Evolutionary conservation across 768 basidiomycete species (phyloP).

Genomic region (Boletus vermiculosoides): DNA sequence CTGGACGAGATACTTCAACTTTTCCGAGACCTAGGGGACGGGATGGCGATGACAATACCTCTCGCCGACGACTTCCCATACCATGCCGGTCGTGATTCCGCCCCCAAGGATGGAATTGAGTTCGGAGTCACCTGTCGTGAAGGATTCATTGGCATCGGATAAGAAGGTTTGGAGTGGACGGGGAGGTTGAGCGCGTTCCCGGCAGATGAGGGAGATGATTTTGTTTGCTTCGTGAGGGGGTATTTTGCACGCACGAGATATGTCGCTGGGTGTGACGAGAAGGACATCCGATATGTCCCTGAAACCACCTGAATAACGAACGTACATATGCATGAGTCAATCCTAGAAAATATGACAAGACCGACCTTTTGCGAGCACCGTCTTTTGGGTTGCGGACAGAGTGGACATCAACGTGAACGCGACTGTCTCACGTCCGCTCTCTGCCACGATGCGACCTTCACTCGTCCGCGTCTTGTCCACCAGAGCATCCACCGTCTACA

Average conservation of each 20-base stretch:
- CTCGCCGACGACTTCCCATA: conserved; percentile 90
- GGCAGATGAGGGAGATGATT: conserved; percentile 52
- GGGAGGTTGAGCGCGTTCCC: conserved; percentile 39
- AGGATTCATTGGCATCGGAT: conserved; percentile 42
- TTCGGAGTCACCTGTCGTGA: conserved; percentile 70
- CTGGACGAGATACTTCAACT: conserved; percentile 41
- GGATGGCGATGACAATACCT: conserved; percentile 49
- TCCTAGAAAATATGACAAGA: neutral
- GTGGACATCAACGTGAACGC: conserved; percentile 5
- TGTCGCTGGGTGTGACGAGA: conserved; percentile 45
- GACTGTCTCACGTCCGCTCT: conserved; percentile 5
- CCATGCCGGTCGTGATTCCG: conserved; percentile 72
- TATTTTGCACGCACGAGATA: conserved; percentile 56
- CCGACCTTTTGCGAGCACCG: conserved; percentile 39
- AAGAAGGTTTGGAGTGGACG: conserved; percentile 41
- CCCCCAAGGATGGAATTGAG: conserved; percentile 76
- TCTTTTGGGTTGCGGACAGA: conserved; percentile 34
- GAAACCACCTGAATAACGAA: conserved; percentile 44
- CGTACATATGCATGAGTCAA: neutral
- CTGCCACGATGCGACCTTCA: conserved; percentile 15
- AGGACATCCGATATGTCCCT: conserved; percentile 49
- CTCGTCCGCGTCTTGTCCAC: conserved; percentile 22
- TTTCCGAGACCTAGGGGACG: neutral
- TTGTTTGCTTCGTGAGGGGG: conserved; percentile 47
- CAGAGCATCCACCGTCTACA: conserved; percentile 51